These are phyloP conservation scores for Stylosanthes scabra DNA, from an alignment of 331 rosid species.

Conservation along the genomic window DNA sequence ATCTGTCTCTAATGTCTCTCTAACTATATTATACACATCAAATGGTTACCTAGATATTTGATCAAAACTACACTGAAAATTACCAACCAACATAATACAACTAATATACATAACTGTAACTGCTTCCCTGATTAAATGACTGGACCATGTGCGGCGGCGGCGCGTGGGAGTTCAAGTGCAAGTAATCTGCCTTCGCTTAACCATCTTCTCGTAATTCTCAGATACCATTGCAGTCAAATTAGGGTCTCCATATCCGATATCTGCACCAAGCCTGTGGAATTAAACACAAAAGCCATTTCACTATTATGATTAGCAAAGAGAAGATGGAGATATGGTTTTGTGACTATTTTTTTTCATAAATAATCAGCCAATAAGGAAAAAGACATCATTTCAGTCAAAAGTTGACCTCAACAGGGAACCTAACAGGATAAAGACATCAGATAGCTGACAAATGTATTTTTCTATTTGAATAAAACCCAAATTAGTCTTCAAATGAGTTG, in stretches of 20 bases:
- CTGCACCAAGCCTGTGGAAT: constrained; percentile 68
- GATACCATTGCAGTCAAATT: constrained; percentile 89
- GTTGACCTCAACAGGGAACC: constrained; percentile 13
- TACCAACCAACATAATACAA: constrained; percentile 26
- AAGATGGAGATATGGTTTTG: neutral
- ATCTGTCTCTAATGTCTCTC: constrained; percentile 28
- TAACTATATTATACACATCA: constrained; percentile 40
- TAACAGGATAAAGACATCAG: constrained; percentile 1
- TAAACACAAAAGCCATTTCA: constrained; percentile 35
- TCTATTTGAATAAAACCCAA: neutral
- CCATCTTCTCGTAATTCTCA: constrained; percentile 85
- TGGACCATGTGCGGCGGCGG: neutral
- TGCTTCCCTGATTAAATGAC: constrained; percentile 12
- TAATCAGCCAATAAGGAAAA: constrained; percentile 27
- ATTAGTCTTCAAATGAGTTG: too few relatives aligned
- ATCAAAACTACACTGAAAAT: constrained; percentile 26
- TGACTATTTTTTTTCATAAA: neutral
- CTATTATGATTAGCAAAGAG: neutral
- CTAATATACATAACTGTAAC: constrained; percentile 29
- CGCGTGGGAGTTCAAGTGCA: constrained; percentile 59
- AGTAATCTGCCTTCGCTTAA: constrained; percentile 75
- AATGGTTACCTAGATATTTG: constrained; percentile 28
- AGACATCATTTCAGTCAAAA: constrained; percentile 20
- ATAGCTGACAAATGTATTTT: neutral
- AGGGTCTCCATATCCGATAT: constrained; percentile 91